These are phyloP conservation scores for Aspergillus novoparasiticus DNA, from an alignment of 2,329 filamentous ascomycete genomes.

Conservation along the genomic window DNA sequence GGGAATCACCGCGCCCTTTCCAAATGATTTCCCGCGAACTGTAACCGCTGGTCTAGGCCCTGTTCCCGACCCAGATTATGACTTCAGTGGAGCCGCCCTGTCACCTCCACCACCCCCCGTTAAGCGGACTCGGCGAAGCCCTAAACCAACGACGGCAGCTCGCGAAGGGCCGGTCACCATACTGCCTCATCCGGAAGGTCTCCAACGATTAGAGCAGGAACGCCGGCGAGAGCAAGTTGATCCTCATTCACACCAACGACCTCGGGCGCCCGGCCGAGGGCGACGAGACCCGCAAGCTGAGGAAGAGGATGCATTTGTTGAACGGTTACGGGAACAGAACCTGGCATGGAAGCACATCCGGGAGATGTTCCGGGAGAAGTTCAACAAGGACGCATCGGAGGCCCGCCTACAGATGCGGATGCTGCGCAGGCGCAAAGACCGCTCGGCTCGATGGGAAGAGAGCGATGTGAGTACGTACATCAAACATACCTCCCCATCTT, in stretches of 20 bases:
- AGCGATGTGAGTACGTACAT: slow-evolving; percentile 48
- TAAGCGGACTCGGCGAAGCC: slow-evolving; percentile 28
- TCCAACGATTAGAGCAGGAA: slow-evolving; percentile 43
- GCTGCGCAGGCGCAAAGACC: slow-evolving; percentile 39
- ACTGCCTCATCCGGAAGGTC: slow-evolving; percentile 42
- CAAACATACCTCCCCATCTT: slow-evolving; percentile 7
- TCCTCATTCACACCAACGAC: slow-evolving; percentile 27
- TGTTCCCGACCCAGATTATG: slow-evolving; percentile 23
- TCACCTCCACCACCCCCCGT: slow-evolving; percentile 26
- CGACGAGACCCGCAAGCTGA: slow-evolving; percentile 41
- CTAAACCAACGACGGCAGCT: slow-evolving; percentile 21
- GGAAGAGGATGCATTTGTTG: slow-evolving; percentile 43
- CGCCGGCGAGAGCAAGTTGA: slow-evolving; percentile 32
- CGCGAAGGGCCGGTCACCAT: slow-evolving; percentile 39
- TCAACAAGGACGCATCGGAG: slow-evolving; percentile 41
- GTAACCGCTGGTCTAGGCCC: slow-evolving; percentile 30
- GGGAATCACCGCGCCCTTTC: slow-evolving; percentile 40
- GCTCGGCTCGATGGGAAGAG: slow-evolving; percentile 42
- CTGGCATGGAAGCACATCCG: slow-evolving; percentile 43
- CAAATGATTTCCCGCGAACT: slow-evolving; percentile 32
- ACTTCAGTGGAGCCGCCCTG: slow-evolving; percentile 21
- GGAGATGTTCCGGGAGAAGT: slow-evolving; percentile 38
- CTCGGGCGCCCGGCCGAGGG: slow-evolving; percentile 36
- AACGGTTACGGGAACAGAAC: slow-evolving; percentile 39
- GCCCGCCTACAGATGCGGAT: slow-evolving; percentile 48